These are phyloP conservation scores for Dryas alaskensis DNA, from an alignment of 306 rosid genomes.

Conservation along the genomic window DNA sequence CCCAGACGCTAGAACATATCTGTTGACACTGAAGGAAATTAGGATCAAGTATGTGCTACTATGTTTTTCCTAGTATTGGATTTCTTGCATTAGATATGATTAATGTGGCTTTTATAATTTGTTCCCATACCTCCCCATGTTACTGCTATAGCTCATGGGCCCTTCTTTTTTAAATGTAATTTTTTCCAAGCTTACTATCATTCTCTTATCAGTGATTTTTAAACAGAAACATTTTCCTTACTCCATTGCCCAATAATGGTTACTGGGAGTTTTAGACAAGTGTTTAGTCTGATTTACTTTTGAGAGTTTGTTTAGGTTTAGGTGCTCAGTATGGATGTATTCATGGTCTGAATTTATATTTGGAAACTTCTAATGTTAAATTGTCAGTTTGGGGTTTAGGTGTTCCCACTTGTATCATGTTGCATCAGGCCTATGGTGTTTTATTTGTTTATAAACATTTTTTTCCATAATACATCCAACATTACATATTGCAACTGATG, in stretches of 20 bases:
- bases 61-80: constrained; percentile 21
- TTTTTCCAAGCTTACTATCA: neutral
- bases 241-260: neutral
- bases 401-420: no score
- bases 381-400: neutral
- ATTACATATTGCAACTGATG: no score
- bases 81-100: constrained; percentile 25
- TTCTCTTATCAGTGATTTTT: neutral
- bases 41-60: constrained; percentile 55
- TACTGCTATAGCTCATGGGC: neutral
- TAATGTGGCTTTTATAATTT: neutral
- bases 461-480: no score
- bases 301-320: neutral
- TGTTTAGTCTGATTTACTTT: neutral
- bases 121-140: neutral
- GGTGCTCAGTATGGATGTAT: neutral
- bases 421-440: no score
- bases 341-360: neutral
- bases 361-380: neutral
- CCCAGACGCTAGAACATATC: constrained; percentile 88
- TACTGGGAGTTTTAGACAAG: neutral
- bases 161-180: neutral
- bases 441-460: no score
- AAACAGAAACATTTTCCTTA: neutral
- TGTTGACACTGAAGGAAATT: constrained; percentile 77